Evolutionary conservation across 768 basidiomycete genomes (phyloP).

Genomic region (Lactarius quietus): DNA sequence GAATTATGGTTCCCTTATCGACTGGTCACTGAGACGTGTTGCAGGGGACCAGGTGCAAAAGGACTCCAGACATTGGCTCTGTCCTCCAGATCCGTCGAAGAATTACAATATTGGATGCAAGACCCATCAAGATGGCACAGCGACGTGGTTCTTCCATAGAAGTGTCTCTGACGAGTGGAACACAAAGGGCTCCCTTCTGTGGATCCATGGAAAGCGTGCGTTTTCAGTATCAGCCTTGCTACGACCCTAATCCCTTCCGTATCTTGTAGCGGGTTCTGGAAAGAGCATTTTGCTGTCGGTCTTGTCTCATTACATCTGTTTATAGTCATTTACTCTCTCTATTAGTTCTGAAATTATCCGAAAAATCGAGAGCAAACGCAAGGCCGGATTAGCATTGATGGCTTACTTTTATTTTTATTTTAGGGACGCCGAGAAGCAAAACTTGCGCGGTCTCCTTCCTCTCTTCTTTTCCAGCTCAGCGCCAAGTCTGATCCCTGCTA

Average conservation of each 20-base stretch:
- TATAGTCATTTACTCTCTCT: not conserved
- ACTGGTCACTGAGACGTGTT: not conserved
- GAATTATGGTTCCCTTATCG: no score
- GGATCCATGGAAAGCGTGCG: constrained; percentile 14
- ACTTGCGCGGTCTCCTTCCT: no score
- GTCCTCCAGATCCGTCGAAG: constrained; percentile 10
- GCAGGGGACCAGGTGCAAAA: not conserved
- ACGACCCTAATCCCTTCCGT: not conserved
- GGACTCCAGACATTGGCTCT: not conserved
- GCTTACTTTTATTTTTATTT: constrained; percentile 13
- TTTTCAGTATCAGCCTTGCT: not conserved
- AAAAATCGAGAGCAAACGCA: not conserved
- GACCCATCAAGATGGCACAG: not conserved
- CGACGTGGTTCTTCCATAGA: constrained; percentile 2
- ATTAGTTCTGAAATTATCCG: not conserved
- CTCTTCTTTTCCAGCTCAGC: no score
- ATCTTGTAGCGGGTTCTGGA: not conserved
- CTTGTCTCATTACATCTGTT: not conserved
- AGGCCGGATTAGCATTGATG: not conserved
- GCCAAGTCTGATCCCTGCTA: no score
- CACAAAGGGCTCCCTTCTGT: not conserved
- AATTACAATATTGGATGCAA: not conserved
- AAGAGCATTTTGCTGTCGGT: constrained; percentile 8
- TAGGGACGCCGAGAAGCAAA: constrained; percentile 4
- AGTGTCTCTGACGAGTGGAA: not conserved